Conservation (phyloP, 495 filamentous ascomycete species). For the Clohesyomyces aquaticus region DNA sequence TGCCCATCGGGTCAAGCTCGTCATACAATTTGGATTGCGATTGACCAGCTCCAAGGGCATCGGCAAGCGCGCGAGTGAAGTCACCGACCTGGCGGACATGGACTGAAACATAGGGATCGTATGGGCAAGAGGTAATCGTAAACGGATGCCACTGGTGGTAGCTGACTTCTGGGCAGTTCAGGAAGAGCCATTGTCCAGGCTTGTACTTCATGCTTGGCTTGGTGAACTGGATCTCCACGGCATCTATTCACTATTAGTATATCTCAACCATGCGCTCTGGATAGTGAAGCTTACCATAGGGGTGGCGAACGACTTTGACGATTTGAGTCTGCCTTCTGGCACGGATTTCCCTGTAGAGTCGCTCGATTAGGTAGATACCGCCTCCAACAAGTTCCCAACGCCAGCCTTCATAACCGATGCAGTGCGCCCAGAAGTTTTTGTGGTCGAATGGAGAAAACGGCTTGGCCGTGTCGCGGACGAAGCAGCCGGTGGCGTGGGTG, state of each 20-base stretch:
- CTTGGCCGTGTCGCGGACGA: slow-evolving; percentile 62
- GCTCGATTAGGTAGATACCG: slow-evolving; percentile 80
- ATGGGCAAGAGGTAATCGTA: slow-evolving; percentile 98
- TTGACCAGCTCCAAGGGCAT: slow-evolving; percentile 87
- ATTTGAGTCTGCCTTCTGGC: slow-evolving; percentile 82
- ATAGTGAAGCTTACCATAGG: slow-evolving; percentile 73
- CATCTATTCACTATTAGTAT: slow-evolving; percentile 63
- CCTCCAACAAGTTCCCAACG: slow-evolving; percentile 94
- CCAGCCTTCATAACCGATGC: slow-evolving; percentile 95
- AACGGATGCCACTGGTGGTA: slow-evolving; percentile 97
- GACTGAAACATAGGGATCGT: slow-evolving; percentile 89
- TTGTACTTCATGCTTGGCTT: slow-evolving; percentile 99
- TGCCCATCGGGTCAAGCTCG: slow-evolving; percentile 86
- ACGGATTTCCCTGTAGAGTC: slow-evolving; percentile 90
- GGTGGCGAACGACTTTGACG: slow-evolving; percentile 90
- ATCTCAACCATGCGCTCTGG: slow-evolving; percentile 2
- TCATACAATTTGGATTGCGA: slow-evolving; percentile 85
- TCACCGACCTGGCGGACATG: slow-evolving; percentile 97
- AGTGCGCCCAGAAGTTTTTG: slow-evolving; percentile 83
- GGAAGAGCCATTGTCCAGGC: slow-evolving; percentile 95
- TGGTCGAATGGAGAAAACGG: slow-evolving; percentile 85
- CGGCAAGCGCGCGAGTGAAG: slow-evolving; percentile 85
- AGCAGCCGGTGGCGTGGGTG: slow-evolving; percentile 94
- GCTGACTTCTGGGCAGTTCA: slow-evolving; percentile 88
- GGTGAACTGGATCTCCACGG: slow-evolving; percentile 94